Conservation (phyloP, 2,329 filamentous ascomycete genomes). For the Tricladium varicosporioides region DNA sequence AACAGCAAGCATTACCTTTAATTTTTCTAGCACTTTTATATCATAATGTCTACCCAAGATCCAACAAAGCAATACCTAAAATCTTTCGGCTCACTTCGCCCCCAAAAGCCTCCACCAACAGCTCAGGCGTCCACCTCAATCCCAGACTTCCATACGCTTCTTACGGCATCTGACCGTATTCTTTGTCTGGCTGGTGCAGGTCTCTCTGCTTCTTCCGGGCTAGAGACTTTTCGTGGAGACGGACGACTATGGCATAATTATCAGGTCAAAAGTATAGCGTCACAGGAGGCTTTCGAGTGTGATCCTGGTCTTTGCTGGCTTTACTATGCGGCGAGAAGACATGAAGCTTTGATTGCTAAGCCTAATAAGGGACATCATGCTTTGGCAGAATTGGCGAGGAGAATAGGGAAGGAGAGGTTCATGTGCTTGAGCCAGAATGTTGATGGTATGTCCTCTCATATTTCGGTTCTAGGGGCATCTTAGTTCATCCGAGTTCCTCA, state of each 20-base stretch:
- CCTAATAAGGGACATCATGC: conserved; percentile 80
- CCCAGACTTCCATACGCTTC: no score
- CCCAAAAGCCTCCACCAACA: background rate
- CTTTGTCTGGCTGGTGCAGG: conserved; percentile 48
- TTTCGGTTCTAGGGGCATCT: background rate
- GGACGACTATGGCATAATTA: conserved; percentile 84
- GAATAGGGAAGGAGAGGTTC: conserved; percentile 62
- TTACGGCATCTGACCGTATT: conserved; percentile 3
- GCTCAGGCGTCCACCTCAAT: conserved; percentile 1
- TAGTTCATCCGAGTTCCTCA: background rate
- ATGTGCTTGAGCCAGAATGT: conserved; percentile 84
- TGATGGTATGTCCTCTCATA: conserved; percentile 52
- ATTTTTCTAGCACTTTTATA: background rate
- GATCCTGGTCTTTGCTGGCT: conserved; percentile 85
- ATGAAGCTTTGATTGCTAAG: conserved; percentile 70
- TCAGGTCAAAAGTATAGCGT: conserved; percentile 71
- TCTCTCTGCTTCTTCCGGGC: conserved; percentile 57
- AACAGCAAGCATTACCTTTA: background rate
- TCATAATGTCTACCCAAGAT: background rate
- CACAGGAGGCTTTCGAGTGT: conserved; percentile 67
- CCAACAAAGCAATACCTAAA: background rate
- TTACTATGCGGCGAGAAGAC: conserved; percentile 81
- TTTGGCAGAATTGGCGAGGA: conserved; percentile 69
- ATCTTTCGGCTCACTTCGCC: background rate
- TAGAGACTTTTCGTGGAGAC: conserved; percentile 79